Conservation (phyloP, 805 yeast species). For the Wickerhamiella musiphila region DNA sequence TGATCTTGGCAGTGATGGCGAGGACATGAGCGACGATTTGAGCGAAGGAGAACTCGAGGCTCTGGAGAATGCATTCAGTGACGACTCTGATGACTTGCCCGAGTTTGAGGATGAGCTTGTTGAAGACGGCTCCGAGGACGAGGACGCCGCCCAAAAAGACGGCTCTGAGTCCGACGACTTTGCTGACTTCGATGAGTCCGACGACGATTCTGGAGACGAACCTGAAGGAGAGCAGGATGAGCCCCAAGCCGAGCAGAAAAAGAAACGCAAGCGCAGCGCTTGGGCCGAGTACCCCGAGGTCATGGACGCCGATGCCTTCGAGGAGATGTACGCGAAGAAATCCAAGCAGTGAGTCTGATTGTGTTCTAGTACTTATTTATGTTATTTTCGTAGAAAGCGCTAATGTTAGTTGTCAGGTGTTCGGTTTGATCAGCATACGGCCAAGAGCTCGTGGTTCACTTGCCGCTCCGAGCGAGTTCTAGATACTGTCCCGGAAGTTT, state of each 20-base stretch:
- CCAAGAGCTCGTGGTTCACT: too few relatives aligned
- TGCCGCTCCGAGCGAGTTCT: too few relatives aligned
- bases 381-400: too few relatives aligned
- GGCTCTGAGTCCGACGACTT: constrained; percentile 1
- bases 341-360: too few relatives aligned
- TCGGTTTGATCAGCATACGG: too few relatives aligned
- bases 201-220: constrained; percentile 1
- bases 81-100: constrained; percentile 37
- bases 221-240: constrained; percentile 2
- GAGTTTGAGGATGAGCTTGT: constrained; percentile 2
- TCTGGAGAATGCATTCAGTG: constrained; percentile 56
- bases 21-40: constrained; percentile 29
- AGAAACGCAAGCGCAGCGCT: constrained; percentile 14
- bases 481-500: too few relatives aligned
- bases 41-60: constrained; percentile 38
- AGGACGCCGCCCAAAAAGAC: not conserved
- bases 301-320: constrained; percentile 17
- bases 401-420: too few relatives aligned
- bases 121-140: constrained; percentile 1
- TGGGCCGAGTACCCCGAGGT: constrained; percentile 15
- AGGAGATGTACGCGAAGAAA: constrained; percentile 8
- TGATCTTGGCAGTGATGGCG: constrained; percentile 19
- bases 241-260: not conserved
- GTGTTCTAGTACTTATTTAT: too few relatives aligned
- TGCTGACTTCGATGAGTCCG: not conserved